These are phyloP conservation scores for Microdochium nivale DNA, from an alignment of 2,329 filamentous ascomycete species.

Conservation along the genomic window DNA sequence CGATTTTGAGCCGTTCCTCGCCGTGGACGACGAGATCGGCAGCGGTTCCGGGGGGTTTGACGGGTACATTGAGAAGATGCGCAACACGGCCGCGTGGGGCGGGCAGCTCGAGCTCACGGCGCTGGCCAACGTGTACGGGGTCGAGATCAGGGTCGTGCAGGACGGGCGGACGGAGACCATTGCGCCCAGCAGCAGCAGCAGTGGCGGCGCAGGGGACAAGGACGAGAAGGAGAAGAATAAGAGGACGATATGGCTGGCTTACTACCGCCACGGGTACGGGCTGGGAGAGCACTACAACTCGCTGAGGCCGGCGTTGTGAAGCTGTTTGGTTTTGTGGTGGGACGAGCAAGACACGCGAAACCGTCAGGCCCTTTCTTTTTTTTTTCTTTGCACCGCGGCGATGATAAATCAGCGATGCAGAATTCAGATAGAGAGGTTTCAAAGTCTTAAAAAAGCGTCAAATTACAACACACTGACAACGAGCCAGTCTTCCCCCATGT, in stretches of 20 bases:
- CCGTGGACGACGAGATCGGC: constrained; percentile 61
- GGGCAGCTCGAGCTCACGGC: constrained; percentile 86
- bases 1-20: constrained; percentile 76
- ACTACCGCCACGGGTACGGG: constrained; percentile 90
- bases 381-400: background rate
- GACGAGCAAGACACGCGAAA: too few relatives aligned
- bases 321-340: background rate
- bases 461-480: too few relatives aligned
- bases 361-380: too few relatives aligned
- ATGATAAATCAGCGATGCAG: background rate
- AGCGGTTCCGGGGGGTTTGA: constrained; percentile 11
- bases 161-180: constrained; percentile 76
- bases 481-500: too few relatives aligned
- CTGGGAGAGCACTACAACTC: constrained; percentile 98
- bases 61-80: constrained; percentile 64
- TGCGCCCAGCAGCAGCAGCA: constrained; percentile 29
- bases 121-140: constrained; percentile 69
- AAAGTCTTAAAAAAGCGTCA: too few relatives aligned
- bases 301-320: constrained; percentile 28
- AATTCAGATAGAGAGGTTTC: too few relatives aligned
- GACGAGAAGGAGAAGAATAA: constrained; percentile 32
- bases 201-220: constrained; percentile 27
- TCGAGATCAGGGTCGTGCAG: constrained; percentile 79
- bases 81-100: constrained; percentile 90
- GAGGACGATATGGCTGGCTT: constrained; percentile 78